These are phyloP conservation scores for Pontederia crassipes DNA, from an alignment of 176 grass and related monocot species.

Conservation along the genomic window DNA sequence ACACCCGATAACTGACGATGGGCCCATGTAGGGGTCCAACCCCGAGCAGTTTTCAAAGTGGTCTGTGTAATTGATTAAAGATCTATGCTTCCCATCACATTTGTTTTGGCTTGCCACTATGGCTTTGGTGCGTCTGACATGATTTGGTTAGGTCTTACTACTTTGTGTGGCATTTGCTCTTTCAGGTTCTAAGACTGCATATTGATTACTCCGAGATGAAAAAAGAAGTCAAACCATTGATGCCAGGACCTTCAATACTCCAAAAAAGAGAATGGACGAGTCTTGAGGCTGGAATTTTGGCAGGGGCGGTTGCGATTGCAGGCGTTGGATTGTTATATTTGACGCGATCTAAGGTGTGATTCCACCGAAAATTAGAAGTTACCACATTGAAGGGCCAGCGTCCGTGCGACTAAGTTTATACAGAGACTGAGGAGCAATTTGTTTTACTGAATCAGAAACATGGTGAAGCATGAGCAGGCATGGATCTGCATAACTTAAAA, in stretches of 20 bases:
- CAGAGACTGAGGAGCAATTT: no score
- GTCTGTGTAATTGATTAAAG: no score
- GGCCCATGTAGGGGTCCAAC: no score
- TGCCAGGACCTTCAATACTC: conserved; percentile 23
- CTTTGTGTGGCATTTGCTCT: conserved; percentile 13
- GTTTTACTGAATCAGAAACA: no score
- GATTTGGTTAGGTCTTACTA: not conserved
- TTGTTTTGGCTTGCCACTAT: not conserved
- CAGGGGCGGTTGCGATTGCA: conserved; percentile 37
- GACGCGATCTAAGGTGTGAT: conserved; percentile 61
- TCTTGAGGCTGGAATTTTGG: conserved; percentile 41
- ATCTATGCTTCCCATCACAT: not conserved
- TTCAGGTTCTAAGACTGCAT: conserved; percentile 73
- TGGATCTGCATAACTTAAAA: no score
- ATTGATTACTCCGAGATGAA: conserved; percentile 26
- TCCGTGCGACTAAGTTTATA: no score
- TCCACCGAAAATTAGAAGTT: not conserved
- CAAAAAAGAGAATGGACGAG: conserved; percentile 10
- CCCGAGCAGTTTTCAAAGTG: no score
- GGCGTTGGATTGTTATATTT: conserved; percentile 57
- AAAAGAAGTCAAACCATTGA: conserved; percentile 25
- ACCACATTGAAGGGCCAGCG: no score
- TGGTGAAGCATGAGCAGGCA: no score
- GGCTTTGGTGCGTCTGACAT: not conserved
- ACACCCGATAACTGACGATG: no score